Percentiles rank a stretch among this genome's conserved stretches.
Evolutionary conservation across 805 yeast species (phyloP).

Genomic region (Candida hungchunana): DNA sequence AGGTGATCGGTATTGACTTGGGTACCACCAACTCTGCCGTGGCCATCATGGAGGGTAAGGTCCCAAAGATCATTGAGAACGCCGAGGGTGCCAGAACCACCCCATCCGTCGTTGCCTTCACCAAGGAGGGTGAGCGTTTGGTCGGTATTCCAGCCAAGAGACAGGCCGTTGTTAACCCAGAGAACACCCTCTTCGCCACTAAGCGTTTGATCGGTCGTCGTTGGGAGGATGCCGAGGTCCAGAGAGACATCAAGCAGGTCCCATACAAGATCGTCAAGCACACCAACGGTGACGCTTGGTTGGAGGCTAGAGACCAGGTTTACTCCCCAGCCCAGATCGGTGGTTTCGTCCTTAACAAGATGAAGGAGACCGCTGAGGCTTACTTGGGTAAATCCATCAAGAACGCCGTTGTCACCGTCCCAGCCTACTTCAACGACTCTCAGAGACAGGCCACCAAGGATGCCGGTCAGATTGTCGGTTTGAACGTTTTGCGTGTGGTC

Average conservation of each 20-base stretch:
- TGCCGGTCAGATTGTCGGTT: conserved; percentile 95
- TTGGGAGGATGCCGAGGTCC: conserved; percentile 67
- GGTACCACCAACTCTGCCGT: conserved; percentile 92
- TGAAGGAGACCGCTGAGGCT: conserved; percentile 62
- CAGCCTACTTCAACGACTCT: conserved; percentile 96
- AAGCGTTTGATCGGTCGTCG: conserved; percentile 78
- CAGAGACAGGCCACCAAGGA: conserved; percentile 98
- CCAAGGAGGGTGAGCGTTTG: conserved; percentile 44
- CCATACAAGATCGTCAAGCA: conserved; percentile 63
- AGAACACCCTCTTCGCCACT: conserved; percentile 77
- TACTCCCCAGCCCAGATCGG: conserved; percentile 72
- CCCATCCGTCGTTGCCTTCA: conserved; percentile 57
- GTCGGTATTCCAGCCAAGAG: conserved; percentile 76
- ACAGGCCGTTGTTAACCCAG: conserved; percentile 75
- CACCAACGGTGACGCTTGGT: conserved; percentile 67
- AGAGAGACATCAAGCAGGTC: conserved; percentile 57
- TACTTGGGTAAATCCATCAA: conserved; percentile 49
- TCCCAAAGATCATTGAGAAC: conserved; percentile 71
- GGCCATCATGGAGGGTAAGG: conserved; percentile 42
- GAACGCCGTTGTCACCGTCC: conserved; percentile 86
- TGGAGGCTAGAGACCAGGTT: conserved; percentile 39
- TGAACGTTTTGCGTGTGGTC: conserved; percentile 90
- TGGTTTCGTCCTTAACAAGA: conserved; percentile 57
- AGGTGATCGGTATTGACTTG: conserved; percentile 75
- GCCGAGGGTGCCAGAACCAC: conserved; percentile 73